Conservation (phyloP, 768 basidiomycete genomes). For the Termitomyces heimii region DNA sequence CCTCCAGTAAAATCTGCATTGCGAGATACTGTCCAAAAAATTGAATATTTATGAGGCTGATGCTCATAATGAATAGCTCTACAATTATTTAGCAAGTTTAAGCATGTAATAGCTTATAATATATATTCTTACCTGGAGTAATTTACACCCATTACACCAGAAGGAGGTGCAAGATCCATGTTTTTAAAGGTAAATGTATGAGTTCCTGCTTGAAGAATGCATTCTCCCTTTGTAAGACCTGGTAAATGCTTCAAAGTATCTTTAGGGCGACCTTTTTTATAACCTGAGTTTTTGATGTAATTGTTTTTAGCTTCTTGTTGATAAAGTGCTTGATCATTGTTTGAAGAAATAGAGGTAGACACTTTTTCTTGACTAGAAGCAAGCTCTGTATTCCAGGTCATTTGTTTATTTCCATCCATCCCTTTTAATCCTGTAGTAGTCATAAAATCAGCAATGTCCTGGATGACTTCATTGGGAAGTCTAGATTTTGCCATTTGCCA, state of each 20-base stretch:
- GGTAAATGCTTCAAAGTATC: background rate
- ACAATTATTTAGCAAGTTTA: background rate
- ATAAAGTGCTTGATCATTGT: background rate
- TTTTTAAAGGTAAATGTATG: background rate
- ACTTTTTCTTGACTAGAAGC: background rate
- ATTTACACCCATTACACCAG: background rate
- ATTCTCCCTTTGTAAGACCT: background rate
- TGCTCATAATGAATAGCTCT: slow-evolving; percentile 1
- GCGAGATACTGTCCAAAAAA: slow-evolving; percentile 2
- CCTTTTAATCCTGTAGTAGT: background rate
- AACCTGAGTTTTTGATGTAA: background rate
- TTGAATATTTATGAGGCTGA: background rate
- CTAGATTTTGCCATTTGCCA: background rate
- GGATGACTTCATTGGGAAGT: background rate
- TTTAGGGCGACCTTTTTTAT: background rate
- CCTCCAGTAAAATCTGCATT: background rate
- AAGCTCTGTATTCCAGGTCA: background rate
- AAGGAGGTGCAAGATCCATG: background rate
- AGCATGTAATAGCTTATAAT: too few relatives aligned
- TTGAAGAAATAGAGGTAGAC: background rate
- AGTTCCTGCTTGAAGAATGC: background rate
- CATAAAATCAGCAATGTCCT: background rate
- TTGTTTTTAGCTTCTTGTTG: background rate
- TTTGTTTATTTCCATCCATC: background rate
- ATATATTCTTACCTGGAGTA: slow-evolving; percentile 2